Evolutionary conservation across 805 yeast genomes (phyloP), one percentile per base, ranked within the genome.

Genomic region (Monosporozyma yasuniensis): DNA sequence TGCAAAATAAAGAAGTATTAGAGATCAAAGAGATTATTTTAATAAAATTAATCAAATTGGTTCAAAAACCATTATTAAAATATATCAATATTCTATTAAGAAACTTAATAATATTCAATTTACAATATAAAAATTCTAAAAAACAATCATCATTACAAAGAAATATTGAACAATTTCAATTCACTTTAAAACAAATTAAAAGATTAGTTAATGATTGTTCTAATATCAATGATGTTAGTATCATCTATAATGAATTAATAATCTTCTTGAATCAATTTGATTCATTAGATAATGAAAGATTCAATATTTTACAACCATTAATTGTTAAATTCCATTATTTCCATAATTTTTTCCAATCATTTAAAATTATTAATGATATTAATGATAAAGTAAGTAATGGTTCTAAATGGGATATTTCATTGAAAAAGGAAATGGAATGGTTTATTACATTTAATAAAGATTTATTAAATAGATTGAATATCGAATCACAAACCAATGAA

Each of bases 31-130:
- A 19, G 22, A 38, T 38, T 38, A 19, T 38, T 38, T 38, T 22
- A 38, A 21, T n/a, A 7, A 38, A 38, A 38, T 21, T 38, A 38
- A 21, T 38, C 22, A 38, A 38, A 21, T 21, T 38, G 27, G 27
- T 38, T 19, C 25, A 38, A 11, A 54, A 51, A 28, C 63, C 67
- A 3, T 44, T 57, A 9, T 32, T 54, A n/a, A 66, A 63, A 43
- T 61, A 60, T 42, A 53, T 56, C 18, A 65, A 63, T 41, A 52
- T 54, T 9, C 32, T 63, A 25, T 16, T 50, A 11, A 54, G 52
- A 27, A 25, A 44, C 8, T 28, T 54, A 19, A 42, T 48, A 50
- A 28, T 44, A 44, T 3, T 16, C 23, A 21, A 14, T 12, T 4
- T 23, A 19, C n/a, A 25, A 19, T 18, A 37, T 34, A 19, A 25